phyloP scores from a whole-genome alignment of 108 stramenopile genomes.

The Skeletonema marinoi region DNA sequence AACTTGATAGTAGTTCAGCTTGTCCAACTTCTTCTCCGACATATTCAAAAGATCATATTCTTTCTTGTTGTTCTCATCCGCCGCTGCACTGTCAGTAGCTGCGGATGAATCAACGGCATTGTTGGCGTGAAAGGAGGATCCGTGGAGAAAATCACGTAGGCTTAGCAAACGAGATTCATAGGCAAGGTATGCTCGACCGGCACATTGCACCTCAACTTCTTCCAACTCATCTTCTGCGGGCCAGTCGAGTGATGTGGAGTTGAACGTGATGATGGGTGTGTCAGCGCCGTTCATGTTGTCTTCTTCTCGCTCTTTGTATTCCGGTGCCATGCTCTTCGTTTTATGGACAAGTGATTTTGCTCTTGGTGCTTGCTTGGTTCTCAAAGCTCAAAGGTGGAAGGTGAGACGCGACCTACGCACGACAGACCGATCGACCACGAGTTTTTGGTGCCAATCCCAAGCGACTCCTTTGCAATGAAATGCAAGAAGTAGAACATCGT shows the following conservation, averaged over 20 bases:
- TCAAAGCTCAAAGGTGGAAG: too few species aligned
- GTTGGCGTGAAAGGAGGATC: constrained; percentile 28
- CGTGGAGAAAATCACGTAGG: constrained; percentile 35
- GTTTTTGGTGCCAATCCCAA: too few species aligned
- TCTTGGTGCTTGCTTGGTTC: too few species aligned
- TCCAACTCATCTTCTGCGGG: constrained; percentile 18
- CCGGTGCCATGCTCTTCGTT: not conserved
- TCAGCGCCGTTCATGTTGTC: not conserved
- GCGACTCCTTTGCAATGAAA: too few species aligned
- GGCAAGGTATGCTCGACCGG: constrained; percentile 38
- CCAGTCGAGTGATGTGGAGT: constrained; percentile 41
- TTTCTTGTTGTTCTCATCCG: constrained; percentile 27
- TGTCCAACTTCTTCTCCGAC: constrained; percentile 54
- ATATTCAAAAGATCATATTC: constrained; percentile 59
- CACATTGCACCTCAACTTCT: constrained; percentile 33
- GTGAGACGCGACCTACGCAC: too few species aligned
- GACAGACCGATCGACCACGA: too few species aligned
- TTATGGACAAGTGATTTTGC: not conserved
- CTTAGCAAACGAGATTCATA: constrained; percentile 43
- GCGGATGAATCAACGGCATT: not conserved
- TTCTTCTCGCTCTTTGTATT: constrained; percentile 6
- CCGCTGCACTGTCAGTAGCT: not conserved
- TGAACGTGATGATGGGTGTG: constrained; percentile 28
- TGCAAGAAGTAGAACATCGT: too few species aligned
- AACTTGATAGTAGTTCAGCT: constrained; percentile 74